Evolutionary conservation across 2,329 filamentous ascomycete species (phyloP), one percentile per base, ranked within the genome.

Genomic region (Zymoseptoria brevis): DNA sequence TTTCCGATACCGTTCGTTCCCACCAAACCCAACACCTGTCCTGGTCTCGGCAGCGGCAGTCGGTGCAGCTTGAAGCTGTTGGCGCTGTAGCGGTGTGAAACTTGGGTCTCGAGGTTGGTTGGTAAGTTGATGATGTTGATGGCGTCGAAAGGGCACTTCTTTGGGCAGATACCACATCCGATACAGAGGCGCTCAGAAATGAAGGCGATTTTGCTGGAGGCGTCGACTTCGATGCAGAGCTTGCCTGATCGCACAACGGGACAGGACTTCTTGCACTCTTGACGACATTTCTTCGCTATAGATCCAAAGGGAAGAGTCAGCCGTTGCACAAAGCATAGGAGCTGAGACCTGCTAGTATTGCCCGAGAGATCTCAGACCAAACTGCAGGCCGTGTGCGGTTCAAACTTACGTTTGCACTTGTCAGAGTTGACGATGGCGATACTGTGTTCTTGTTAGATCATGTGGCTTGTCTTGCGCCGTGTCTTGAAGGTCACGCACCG

Each of bases 91-190:
- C 94, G 89, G 77, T 99, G 95, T 68, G 94, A 97, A 72, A 99
- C 91, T 76, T 97, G 89, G 67, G 88, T 95, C 77, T 99, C 94
- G 76, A 99, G 88, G 79, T 99, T 99, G 75, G 94, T 99, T 69
- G 95, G 94, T 82, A 99, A 81, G 81, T 99, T 99, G 90, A 99
- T 99, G 77, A 99, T 99, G 76, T 93, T 95, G 79, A 99, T 99
- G 66, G 94, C 94, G 73, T 92, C 88, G 77, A 99, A 99, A 16
- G 94, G 94, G 76, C 94, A 99, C 77, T 97, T 97, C 82, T 99
- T 99, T 51, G 93, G 91, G 77, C 95, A 99, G 80, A 99, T 99
- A 87, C 94, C 95, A 74, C 95, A 99, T 77, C 94, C 94, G 71
- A 97, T 96, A 75, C 93, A 96, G 63, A 96, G 85, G 65, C 85